These are phyloP conservation scores for Aspergillus fijiensis DNA, from an alignment of 2,329 filamentous ascomycete species.

Conservation along the genomic window DNA sequence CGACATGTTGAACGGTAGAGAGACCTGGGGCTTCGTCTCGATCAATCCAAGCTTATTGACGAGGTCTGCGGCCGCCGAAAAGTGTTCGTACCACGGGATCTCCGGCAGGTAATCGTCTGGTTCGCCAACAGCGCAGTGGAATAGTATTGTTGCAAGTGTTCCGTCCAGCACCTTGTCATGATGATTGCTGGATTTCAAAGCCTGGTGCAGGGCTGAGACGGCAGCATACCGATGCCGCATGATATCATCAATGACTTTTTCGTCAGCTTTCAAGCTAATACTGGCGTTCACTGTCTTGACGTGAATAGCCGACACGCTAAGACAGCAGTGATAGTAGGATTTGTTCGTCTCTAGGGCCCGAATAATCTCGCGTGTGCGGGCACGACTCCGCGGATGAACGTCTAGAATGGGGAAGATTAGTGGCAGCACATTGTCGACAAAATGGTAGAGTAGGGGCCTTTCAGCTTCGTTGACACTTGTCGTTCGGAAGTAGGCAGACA, in stretches of 20 bases:
- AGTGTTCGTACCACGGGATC: conserved; percentile 95
- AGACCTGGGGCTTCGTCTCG: conserved; percentile 56
- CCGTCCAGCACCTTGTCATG: conserved; percentile 87
- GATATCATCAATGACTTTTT: conserved; percentile 15
- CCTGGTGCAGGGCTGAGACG: conserved; percentile 78
- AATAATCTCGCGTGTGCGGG: neutral
- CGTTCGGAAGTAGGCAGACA: conserved; percentile 54
- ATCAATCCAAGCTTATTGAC: conserved; percentile 81
- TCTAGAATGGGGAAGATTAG: conserved; percentile 26
- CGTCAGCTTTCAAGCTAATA: conserved; percentile 38
- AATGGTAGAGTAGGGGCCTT: conserved; percentile 81
- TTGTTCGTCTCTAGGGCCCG: conserved; percentile 58
- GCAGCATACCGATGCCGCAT: conserved; percentile 83
- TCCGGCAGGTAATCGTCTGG: conserved; percentile 80
- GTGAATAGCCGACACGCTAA: conserved; percentile 89
- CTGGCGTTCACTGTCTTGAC: conserved; percentile 60
- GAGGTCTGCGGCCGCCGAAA: conserved; percentile 82
- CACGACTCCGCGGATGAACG: neutral
- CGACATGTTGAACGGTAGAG: conserved; percentile 90
- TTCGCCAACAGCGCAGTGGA: conserved; percentile 85
- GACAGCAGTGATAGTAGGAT: conserved; percentile 87
- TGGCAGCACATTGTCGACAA: conserved; percentile 79
- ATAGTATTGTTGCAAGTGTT: conserved; percentile 90
- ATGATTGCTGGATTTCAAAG: conserved; percentile 73
- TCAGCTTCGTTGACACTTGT: conserved; percentile 48